Conservation (phyloP, 1,284 basidiomycete species). For the Fereydounia khargensis region DNA sequence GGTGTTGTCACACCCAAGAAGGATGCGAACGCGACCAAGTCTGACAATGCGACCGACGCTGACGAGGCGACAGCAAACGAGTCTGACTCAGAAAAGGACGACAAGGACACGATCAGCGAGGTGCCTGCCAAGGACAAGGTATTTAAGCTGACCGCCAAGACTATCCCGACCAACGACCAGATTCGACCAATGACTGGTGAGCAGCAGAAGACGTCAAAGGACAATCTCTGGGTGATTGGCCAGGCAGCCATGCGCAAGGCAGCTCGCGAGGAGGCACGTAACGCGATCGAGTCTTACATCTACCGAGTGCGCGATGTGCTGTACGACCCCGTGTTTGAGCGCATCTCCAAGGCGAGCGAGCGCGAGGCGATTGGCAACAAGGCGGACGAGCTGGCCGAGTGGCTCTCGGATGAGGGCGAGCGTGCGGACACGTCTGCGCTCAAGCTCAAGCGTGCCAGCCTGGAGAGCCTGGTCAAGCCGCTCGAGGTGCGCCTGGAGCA, state of each 20-base stretch:
- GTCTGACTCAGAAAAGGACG: no score
- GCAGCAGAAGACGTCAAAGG: slow-evolving; percentile 43
- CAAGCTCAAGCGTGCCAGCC: slow-evolving; percentile 59
- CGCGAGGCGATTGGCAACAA: slow-evolving; percentile 67
- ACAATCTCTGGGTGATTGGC: slow-evolving; percentile 63
- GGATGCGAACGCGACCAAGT: slow-evolving; percentile 16
- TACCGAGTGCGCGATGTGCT: slow-evolving; percentile 85
- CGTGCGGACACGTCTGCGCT: slow-evolving; percentile 64
- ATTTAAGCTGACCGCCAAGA: slow-evolving; percentile 27
- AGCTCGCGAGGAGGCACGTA: slow-evolving; percentile 82
- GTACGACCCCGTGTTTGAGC: slow-evolving; percentile 66
- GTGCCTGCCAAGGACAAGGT: slow-evolving; percentile 32
- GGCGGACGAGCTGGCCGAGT: slow-evolving; percentile 71
- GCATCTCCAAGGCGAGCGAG: slow-evolving; percentile 75
- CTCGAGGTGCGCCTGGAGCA: slow-evolving; percentile 83
- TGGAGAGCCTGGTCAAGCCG: slow-evolving; percentile 80
- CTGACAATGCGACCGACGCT: slow-evolving; percentile 4
- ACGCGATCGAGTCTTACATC: slow-evolving; percentile 85
- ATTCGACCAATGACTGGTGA: slow-evolving; percentile 36
- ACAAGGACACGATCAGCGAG: slow-evolving; percentile 1
- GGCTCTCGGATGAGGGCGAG: slow-evolving; percentile 86
- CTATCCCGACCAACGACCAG: slow-evolving; percentile 20
- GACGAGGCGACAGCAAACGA: background rate
- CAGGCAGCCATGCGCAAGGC: slow-evolving; percentile 73
- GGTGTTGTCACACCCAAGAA: slow-evolving; percentile 29